These are phyloP conservation scores for Lasiodiplodia sp. DNA, from an alignment of 2,329 filamentous ascomycete species.

Conservation along the genomic window DNA sequence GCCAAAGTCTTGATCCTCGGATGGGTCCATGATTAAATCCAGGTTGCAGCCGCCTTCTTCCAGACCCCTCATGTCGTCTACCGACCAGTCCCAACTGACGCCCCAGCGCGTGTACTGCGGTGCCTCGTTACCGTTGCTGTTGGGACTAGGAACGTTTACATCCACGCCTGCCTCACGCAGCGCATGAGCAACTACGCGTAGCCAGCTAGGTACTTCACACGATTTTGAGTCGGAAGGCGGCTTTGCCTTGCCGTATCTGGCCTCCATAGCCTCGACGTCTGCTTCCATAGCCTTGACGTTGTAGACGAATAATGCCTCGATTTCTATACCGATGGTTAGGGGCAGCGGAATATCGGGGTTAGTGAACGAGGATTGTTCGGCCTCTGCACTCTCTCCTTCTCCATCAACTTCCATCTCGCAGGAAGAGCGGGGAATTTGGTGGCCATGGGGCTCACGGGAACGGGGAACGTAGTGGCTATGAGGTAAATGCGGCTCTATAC, in stretches of 20 bases:
- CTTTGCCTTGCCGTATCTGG: not conserved
- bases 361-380: not conserved
- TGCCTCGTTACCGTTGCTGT: not conserved
- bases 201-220: not conserved
- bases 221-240: not conserved
- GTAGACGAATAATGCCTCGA: constrained; percentile 13
- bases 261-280: not conserved
- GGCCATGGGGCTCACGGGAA: no score
- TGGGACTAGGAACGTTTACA: not conserved
- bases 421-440: no score
- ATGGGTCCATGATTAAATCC: no score
- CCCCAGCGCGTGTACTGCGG: not conserved
- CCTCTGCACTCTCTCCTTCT: not conserved
- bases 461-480: no score
- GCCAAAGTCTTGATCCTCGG: no score
- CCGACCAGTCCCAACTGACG: not conserved
- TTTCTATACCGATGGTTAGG: constrained; percentile 8
- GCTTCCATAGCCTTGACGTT: not conserved
- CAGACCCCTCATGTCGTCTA: not conserved
- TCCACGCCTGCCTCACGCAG: not conserved
- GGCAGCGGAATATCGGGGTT: not conserved
- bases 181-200: no score
- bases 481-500: no score
- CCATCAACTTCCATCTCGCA: no score
- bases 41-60: no score